Conservation (phyloP, 371 early-diverging fungal species). For the Syncephalastrum monosporum region DNA sequence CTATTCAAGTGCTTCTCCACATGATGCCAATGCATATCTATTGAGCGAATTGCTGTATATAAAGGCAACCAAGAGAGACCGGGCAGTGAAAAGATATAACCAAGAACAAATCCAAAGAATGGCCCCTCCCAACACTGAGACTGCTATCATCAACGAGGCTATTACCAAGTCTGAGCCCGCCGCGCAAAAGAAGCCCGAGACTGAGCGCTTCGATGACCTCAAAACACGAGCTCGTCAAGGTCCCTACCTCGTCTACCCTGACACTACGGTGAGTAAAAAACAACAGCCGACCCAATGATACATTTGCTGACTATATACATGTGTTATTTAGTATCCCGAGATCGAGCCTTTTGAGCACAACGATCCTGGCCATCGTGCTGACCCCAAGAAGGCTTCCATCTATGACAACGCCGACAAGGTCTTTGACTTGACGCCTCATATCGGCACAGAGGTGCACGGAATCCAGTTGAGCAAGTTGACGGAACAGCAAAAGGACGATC, state of each 20-base stretch:
- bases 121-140: slow-evolving; percentile 19
- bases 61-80: too few relatives aligned
- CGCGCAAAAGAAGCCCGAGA: slow-evolving; percentile 27
- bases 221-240: slow-evolving; percentile 38
- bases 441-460: slow-evolving; percentile 74
- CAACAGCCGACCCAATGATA: not conserved
- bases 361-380: slow-evolving; percentile 48
- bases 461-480: slow-evolving; percentile 50
- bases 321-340: slow-evolving; percentile 27
- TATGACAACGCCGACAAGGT: slow-evolving; percentile 56
- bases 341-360: slow-evolving; percentile 33
- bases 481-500: slow-evolving; percentile 56
- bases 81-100: too few relatives aligned
- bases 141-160: not conserved
- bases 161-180: slow-evolving; percentile 27
- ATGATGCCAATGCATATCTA: too few relatives aligned
- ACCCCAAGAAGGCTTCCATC: slow-evolving; percentile 61
- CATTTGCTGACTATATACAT: not conserved
- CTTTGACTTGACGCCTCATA: slow-evolving; percentile 58
- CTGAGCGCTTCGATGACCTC: slow-evolving; percentile 34
- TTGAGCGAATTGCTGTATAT: too few relatives aligned
- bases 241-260: slow-evolving; percentile 36
- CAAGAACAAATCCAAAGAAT: not conserved
- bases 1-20: too few relatives aligned
- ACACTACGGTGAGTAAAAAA: slow-evolving; percentile 23